Base-by-base conservation (phyloP, 1,139 yeast species). In the Protomyces pachydermus region DNA sequence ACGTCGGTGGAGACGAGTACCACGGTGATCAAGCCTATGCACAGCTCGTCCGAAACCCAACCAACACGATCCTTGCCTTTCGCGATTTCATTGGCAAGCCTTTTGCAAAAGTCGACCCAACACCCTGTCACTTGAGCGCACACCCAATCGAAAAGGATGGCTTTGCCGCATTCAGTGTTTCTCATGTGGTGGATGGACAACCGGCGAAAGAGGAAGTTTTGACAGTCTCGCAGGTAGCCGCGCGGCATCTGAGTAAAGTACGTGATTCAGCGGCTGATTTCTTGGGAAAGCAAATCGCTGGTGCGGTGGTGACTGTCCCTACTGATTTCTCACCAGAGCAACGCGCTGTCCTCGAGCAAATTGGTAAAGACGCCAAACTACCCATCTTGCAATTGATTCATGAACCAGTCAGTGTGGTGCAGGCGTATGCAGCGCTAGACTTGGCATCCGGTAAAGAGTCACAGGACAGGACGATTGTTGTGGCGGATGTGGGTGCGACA, bases 1-100 rank as follows among this genome's bases (percentile, higher is more conserved):
- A 91, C 76, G 91, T 91, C 68, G 97, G 95, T 68, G 86, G 83
- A 65, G 98, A 93, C 75, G 98, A 93, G 79, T 93, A 89, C 79
- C 97, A 93, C 75, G 99, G 99, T 67, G 87, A 90, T 69, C 98
- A 95, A 80, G 98, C 98, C 67, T 80, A 86, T 72, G 89, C 91
- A 67, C 98, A 95, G 79, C 80, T 93, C 74, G 81, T 93, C 69
- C 88, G 98, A 82, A 90, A 91, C 81, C 85, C 97, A 68, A 79
- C 79, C 67, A 89, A 86, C 81, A 93, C 98, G 48, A 84, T 91
- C 69, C 82, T 88, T 72, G 89, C 90, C 80, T 93, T 93, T 83
- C 86, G 98, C 77, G 98, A 93, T 78, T 90, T 84, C 74, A 81
- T 93, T 71, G 98, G 97, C 68, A 82, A 84, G 74, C 77, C 84